Percentiles rank a stretch among this genome's conserved stretches.
Evolutionary conservation across 2,329 filamentous ascomycete genomes (phyloP).

Genomic region (Xylariaceae sp.): DNA sequence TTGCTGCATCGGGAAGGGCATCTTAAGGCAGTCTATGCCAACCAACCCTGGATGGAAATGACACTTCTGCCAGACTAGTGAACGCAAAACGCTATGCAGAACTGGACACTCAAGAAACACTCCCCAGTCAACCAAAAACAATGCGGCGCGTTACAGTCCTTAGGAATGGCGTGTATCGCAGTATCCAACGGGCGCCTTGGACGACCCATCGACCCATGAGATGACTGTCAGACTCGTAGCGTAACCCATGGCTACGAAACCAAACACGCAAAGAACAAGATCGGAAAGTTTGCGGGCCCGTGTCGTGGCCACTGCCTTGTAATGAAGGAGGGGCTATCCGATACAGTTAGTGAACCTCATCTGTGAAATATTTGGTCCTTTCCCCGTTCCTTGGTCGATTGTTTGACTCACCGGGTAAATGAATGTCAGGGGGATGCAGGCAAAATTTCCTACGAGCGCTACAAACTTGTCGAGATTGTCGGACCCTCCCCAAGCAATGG

Average conservation of each 20-base stretch:
- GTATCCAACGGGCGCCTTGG: slow-evolving; percentile 45
- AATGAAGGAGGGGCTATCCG: slow-evolving; percentile 78
- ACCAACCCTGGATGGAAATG: too few relatives aligned
- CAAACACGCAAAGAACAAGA: slow-evolving; percentile 72
- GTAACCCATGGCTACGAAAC: slow-evolving; percentile 82
- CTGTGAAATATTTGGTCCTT: too few relatives aligned
- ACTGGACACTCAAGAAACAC: too few relatives aligned
- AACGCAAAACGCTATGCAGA: too few relatives aligned
- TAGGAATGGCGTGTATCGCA: slow-evolving; percentile 40
- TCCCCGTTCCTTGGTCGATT: too few relatives aligned
- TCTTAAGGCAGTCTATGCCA: too few relatives aligned
- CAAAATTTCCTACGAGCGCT: slow-evolving; percentile 91
- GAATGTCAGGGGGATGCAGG: slow-evolving; percentile 93
- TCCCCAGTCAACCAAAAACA: neutral
- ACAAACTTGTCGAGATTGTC: slow-evolving; percentile 97
- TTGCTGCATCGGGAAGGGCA: too few relatives aligned
- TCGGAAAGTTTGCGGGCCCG: slow-evolving; percentile 65
- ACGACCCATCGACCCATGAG: slow-evolving; percentile 68
- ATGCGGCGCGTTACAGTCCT: neutral
- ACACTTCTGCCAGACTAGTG: too few relatives aligned
- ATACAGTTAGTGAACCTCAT: slow-evolving; percentile 4
- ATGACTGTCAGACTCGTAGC: slow-evolving; percentile 81
- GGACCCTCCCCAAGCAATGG: slow-evolving; percentile 87
- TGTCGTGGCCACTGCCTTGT: slow-evolving; percentile 69
- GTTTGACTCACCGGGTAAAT: slow-evolving; percentile 93